These are phyloP conservation scores for Leccinum pachyderme DNA, from an alignment of 1,284 basidiomycete genomes.

Conservation along the genomic window DNA sequence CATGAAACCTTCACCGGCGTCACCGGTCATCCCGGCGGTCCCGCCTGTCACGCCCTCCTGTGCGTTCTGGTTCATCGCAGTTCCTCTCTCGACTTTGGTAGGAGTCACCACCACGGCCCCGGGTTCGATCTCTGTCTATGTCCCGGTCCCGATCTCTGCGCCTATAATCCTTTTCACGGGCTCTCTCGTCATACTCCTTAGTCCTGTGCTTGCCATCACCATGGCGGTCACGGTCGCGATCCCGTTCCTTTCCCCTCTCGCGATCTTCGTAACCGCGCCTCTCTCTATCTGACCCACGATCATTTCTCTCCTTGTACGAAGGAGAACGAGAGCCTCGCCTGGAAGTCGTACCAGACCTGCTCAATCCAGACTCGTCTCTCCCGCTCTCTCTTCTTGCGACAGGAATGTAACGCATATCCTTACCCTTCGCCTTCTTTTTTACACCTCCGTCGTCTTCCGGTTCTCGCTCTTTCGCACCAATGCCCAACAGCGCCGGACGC, in stretches of 20 bases:
- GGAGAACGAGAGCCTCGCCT: constrained; percentile 32
- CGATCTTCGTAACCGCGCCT: constrained; percentile 23
- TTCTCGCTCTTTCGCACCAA: constrained; percentile 86
- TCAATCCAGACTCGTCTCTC: constrained; percentile 25
- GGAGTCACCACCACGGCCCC: constrained; percentile 17
- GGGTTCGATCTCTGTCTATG: constrained; percentile 14
- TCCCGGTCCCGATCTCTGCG: constrained; percentile 17
- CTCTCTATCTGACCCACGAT: constrained; percentile 4
- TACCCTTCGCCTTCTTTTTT: constrained; percentile 43
- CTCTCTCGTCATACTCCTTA: constrained; percentile 15
- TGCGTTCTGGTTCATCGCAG: constrained; percentile 19
- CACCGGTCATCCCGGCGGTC: constrained; percentile 20
- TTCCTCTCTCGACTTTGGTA: constrained; percentile 31
- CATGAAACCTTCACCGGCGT: constrained; percentile 5
- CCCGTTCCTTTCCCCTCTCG: constrained; percentile 30
- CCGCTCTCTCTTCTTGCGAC: constrained; percentile 60
- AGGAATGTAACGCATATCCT: constrained; percentile 73
- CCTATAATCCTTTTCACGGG: constrained; percentile 21
- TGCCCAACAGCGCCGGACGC: constrained; percentile 82
- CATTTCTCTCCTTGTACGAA: constrained; percentile 18
- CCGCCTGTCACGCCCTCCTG: constrained; percentile 26
- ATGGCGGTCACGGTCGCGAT: constrained; percentile 9
- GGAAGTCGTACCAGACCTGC: constrained; percentile 25
- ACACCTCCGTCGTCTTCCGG: constrained; percentile 59
- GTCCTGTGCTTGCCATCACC: constrained; percentile 11